A percentile compares a stretch with the other conserved stretches of the same genome.
Conservation (phyloP, 441 rosid genomes). For the Erysimum cheiri region DNA sequence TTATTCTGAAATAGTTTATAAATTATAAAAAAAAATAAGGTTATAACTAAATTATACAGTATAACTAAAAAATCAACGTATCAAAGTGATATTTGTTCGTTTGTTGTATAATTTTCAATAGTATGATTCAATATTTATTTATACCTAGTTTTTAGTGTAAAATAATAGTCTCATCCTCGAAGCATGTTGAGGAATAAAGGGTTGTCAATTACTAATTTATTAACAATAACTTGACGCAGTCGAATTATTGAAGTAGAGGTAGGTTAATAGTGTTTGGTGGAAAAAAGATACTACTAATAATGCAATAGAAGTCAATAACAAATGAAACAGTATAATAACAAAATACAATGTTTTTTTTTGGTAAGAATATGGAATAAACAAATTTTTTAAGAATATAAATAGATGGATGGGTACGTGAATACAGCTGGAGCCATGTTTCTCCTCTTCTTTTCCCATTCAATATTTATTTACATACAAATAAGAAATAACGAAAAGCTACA, state of each 20-base stretch:
- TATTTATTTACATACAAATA: conserved; percentile 27
- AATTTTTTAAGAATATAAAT: conserved; percentile 5
- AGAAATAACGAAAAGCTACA: conserved; percentile 38
- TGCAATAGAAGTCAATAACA: conserved; percentile 37
- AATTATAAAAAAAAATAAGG: not conserved
- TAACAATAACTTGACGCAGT: conserved; percentile 21
- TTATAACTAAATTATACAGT: not conserved
- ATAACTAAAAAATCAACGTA: not conserved
- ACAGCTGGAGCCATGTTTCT: conserved; percentile 78
- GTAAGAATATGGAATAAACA: conserved; percentile 19
- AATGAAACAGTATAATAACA: conserved; percentile 16
- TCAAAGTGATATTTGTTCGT: not conserved
- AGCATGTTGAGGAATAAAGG: conserved; percentile 9
- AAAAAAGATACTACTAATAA: conserved; percentile 30
- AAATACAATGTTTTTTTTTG: conserved; percentile 2
- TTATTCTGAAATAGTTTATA: not conserved
- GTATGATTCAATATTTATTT: not conserved
- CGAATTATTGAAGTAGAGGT: conserved; percentile 39
- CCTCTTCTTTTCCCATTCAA: conserved; percentile 34
- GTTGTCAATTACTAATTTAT: conserved; percentile 28
- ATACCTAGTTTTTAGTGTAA: not conserved
- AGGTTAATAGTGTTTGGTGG: conserved; percentile 41
- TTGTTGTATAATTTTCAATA: too few relatives aligned
- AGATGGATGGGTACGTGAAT: conserved; percentile 63
- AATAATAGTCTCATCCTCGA: conserved; percentile 10